Percentiles rank a stretch among this genome's conserved stretches.
These are phyloP conservation scores for Stentor coeruleus DNA, from an alignment of 73 alveolate genomes.

Conservation along the genomic window DNA sequence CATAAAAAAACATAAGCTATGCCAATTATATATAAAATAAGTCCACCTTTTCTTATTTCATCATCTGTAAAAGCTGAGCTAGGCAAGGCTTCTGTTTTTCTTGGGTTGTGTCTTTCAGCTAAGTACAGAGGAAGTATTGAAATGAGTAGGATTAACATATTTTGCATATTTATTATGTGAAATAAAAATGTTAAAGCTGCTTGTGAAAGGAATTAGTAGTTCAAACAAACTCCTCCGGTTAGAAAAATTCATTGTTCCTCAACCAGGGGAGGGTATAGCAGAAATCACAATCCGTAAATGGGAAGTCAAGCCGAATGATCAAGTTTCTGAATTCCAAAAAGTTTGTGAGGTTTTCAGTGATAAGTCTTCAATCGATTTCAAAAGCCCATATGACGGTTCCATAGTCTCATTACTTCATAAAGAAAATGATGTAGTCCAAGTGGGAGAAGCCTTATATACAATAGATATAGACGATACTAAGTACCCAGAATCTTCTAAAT, in stretches of 20 bases:
- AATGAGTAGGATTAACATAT: too few species aligned
- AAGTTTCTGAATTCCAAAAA: slow-evolving; percentile 50
- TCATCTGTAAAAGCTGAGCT: neutral
- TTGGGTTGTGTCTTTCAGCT: too few species aligned
- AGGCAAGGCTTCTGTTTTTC: neutral
- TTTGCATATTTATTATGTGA: too few species aligned
- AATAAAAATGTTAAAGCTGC: too few species aligned
- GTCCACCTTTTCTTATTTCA: slow-evolving; percentile 16
- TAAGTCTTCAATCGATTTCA: slow-evolving; percentile 48
- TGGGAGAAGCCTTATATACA: slow-evolving; percentile 43
- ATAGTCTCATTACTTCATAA: slow-evolving; percentile 31
- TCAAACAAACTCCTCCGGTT: neutral
- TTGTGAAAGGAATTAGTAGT: too few species aligned
- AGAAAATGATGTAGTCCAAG: slow-evolving; percentile 42
- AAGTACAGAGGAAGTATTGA: too few species aligned
- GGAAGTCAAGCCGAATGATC: slow-evolving; percentile 53
- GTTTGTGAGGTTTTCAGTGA: slow-evolving; percentile 60
- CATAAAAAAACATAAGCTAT: neutral
- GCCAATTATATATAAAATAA: neutral
- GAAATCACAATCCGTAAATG: slow-evolving; percentile 60
- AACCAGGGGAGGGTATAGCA: slow-evolving; percentile 65
- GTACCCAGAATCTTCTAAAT: too few species aligned
- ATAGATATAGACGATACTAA: slow-evolving; percentile 25
- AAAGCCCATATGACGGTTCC: slow-evolving; percentile 55
- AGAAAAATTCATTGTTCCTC: slow-evolving; percentile 38